Evolutionary conservation across 2,329 filamentous ascomycete species (phyloP).

Genomic region (Pseudogymnoascus sp.): DNA sequence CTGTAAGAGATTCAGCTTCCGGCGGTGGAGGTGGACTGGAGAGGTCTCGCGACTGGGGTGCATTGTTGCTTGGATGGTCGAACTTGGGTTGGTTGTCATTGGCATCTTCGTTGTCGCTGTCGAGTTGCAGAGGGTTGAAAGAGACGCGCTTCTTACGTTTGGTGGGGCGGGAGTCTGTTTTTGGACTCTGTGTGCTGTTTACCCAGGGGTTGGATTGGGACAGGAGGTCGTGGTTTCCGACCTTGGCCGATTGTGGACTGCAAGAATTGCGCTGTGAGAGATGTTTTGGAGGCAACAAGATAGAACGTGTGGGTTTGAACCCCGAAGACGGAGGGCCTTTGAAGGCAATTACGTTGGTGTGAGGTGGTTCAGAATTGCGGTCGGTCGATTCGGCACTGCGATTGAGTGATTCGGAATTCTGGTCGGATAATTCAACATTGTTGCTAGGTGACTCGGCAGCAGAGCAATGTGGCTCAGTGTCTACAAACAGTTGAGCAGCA

Average conservation of each 20-base stretch:
- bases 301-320: not conserved
- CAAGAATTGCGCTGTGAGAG: not conserved
- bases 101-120: not conserved
- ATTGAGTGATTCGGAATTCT: not conserved
- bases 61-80: not conserved
- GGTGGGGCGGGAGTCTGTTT: slow-evolving; percentile 3
- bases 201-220: not conserved
- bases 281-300: not conserved
- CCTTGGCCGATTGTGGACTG: not conserved
- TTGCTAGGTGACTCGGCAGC: not conserved
- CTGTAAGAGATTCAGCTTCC: not conserved
- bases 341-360: not conserved
- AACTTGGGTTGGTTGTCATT: not conserved
- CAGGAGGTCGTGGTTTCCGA: not conserved
- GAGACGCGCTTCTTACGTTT: slow-evolving; percentile 23
- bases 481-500: not conserved
- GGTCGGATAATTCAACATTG: not conserved
- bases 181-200: not conserved
- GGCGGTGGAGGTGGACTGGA: not conserved
- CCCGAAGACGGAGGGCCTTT: not conserved
- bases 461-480: not conserved
- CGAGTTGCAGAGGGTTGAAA: slow-evolving; percentile 18
- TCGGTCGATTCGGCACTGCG: not conserved
- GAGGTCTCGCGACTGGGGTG: not conserved
- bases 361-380: not conserved